Percentiles rank a stretch among this genome's conserved stretches.
Conservation (phyloP, 306 rosid genomes). For the Vigna hirtella region DNA sequence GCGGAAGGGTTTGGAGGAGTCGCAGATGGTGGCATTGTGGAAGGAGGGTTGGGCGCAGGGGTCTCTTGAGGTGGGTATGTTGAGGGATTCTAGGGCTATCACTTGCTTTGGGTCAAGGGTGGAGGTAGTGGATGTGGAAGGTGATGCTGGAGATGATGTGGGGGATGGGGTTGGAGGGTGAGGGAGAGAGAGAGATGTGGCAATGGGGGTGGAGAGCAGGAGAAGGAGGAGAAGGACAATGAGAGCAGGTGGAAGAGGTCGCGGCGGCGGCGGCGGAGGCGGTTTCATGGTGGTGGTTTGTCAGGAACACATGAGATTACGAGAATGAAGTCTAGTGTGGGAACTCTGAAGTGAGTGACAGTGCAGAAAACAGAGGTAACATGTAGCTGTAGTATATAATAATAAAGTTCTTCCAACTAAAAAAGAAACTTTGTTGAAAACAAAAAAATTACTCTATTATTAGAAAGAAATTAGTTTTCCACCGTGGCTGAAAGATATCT, state of each 20-base stretch:
- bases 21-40: slow-evolving; percentile 76
- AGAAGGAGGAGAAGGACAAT: slow-evolving; percentile 25
- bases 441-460: too few species aligned
- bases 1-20: slow-evolving; percentile 77
- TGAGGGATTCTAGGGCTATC: slow-evolving; percentile 84
- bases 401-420: too few species aligned
- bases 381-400: too few species aligned
- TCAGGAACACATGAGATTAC: slow-evolving; percentile 22
- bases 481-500: too few species aligned
- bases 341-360: not conserved
- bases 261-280: not conserved
- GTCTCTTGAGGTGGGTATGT: slow-evolving; percentile 80
- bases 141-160: slow-evolving; percentile 1
- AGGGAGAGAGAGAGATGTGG: slow-evolving; percentile 34
- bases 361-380: not conserved
- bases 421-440: too few species aligned
- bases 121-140: slow-evolving; percentile 39
- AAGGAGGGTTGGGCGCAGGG: slow-evolving; percentile 70
- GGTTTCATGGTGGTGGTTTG: slow-evolving; percentile 38
- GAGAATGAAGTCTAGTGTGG: not conserved
- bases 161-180: slow-evolving; percentile 45
- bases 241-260: not conserved
- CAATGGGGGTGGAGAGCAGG: slow-evolving; percentile 28
- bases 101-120: slow-evolving; percentile 88
- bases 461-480: too few species aligned